Evolutionary conservation across 2,329 filamentous ascomycete genomes (phyloP).

Genomic region (Penicillium expansum): DNA sequence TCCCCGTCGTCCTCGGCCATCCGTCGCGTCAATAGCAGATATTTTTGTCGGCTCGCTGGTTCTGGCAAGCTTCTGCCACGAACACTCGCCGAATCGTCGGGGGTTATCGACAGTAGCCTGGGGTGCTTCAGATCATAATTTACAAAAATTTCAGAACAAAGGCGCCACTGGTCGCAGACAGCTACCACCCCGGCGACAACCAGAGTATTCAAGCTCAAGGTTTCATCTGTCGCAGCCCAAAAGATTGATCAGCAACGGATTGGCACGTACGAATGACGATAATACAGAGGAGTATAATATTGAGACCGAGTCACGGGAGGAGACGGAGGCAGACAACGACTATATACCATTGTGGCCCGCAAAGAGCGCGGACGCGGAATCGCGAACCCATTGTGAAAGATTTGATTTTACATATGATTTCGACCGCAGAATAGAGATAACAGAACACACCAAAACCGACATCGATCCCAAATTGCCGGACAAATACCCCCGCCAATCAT

Average conservation of each 20-base stretch:
- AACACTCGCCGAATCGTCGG: constrained; percentile 44
- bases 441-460: not conserved
- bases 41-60: constrained; percentile 55
- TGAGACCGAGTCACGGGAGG: constrained; percentile 1
- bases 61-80: constrained; percentile 51
- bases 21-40: constrained; percentile 46
- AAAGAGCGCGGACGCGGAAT: constrained; percentile 7
- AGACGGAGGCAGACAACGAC: constrained; percentile 2
- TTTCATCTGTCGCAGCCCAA: constrained; percentile 23
- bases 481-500: constrained; percentile 1
- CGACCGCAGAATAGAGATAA: constrained; percentile 3
- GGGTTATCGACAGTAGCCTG: constrained; percentile 27
- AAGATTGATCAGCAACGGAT: constrained; percentile 29
- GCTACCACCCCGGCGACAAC: constrained; percentile 18
- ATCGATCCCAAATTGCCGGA: not conserved
- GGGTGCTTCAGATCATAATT: constrained; percentile 16
- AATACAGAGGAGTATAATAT: constrained; percentile 14
- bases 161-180: constrained; percentile 15
- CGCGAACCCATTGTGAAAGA: constrained; percentile 4
- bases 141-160: constrained; percentile 20
- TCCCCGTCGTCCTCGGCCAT: constrained; percentile 29
- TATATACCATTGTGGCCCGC: constrained; percentile 9
- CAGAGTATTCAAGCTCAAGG: constrained; percentile 20
- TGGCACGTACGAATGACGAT: constrained; percentile 25
- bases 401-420: constrained; percentile 9